Evolutionary conservation across 257 asterid species (phyloP).

Genomic region (Solanum clarkiae): DNA sequence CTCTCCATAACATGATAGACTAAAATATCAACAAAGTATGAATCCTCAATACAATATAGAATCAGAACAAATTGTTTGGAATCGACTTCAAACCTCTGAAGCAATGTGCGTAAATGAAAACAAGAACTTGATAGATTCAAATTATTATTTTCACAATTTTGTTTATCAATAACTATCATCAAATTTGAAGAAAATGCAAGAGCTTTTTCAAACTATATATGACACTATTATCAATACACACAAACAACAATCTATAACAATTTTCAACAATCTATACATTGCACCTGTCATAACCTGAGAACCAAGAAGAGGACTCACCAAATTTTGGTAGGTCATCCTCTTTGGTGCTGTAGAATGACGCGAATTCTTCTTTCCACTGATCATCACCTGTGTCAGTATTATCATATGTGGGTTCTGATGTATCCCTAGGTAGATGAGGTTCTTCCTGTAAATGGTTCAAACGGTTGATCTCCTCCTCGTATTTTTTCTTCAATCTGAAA

Average conservation of each 20-base stretch:
- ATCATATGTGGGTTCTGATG: constrained; percentile 5
- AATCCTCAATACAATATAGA: background rate
- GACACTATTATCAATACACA: constrained; percentile 36
- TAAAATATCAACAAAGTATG: background rate
- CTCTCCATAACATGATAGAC: too few species aligned
- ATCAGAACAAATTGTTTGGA: background rate
- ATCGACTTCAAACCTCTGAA: background rate
- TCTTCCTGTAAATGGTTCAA: constrained; percentile 21
- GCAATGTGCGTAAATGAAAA: background rate
- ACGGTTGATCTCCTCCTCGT: constrained; percentile 11
- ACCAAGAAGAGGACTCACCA: constrained; percentile 53
- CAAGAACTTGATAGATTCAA: background rate
- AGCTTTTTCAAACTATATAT: constrained; percentile 4
- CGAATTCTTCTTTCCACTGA: constrained; percentile 72
- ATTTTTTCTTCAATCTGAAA: constrained; percentile 33
- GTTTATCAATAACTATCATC: background rate
- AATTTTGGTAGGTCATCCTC: constrained; percentile 32
- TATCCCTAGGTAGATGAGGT: constrained; percentile 23
- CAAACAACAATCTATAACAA: constrained; percentile 28
- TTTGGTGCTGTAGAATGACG: constrained; percentile 51
- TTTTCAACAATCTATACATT: constrained; percentile 34
- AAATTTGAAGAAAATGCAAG: background rate
- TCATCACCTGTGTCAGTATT: constrained; percentile 13
- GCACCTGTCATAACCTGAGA: constrained; percentile 93
- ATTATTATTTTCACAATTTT: background rate